A percentile compares a stretch with the other conserved stretches of the same genome.
phyloP scores from a whole-genome alignment of 441 rosid species.

The Mallotus japonicus region DNA sequence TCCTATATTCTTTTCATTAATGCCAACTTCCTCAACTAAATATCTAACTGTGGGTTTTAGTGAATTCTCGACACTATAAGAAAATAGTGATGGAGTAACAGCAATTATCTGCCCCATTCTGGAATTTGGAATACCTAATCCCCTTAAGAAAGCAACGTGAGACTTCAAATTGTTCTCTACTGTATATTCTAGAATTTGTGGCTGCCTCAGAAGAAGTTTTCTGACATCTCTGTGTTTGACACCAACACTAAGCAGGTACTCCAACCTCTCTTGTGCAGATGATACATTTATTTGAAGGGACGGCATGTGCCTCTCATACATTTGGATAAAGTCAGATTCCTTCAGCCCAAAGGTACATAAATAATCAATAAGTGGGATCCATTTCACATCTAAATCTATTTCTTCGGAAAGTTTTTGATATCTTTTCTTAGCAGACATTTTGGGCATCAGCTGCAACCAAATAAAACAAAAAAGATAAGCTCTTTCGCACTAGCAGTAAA shows the following conservation, averaged over 20 bases:
- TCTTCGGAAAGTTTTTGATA: slow-evolving; percentile 64
- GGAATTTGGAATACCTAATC: slow-evolving; percentile 76
- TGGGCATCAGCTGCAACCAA: slow-evolving; percentile 44
- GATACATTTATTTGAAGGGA: slow-evolving; percentile 69
- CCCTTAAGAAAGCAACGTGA: slow-evolving; percentile 69
- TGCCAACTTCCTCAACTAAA: slow-evolving; percentile 92
- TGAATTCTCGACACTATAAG: slow-evolving; percentile 88
- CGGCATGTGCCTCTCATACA: slow-evolving; percentile 88
- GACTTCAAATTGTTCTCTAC: slow-evolving; percentile 80
- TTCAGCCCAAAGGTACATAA: slow-evolving; percentile 71
- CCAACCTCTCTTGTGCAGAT: slow-evolving; percentile 82
- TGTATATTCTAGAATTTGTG: slow-evolving; percentile 81
- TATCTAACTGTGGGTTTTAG: slow-evolving; percentile 87
- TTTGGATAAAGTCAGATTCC: slow-evolving; percentile 82
- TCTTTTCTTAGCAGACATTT: slow-evolving; percentile 37
- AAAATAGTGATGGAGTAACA: slow-evolving; percentile 66
- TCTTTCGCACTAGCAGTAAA: not conserved
- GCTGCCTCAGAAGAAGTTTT: slow-evolving; percentile 86
- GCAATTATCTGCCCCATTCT: slow-evolving; percentile 85
- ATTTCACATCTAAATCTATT: slow-evolving; percentile 65
- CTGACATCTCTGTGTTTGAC: slow-evolving; percentile 80
- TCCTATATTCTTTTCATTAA: slow-evolving; percentile 64
- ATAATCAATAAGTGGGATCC: slow-evolving; percentile 88
- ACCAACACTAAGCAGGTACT: slow-evolving; percentile 79
- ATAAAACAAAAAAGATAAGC: slow-evolving; percentile 16